Base-by-base conservation (phyloP, 2,329 filamentous ascomycete genomes). In the Ceratocystis alfenasii region DNA sequence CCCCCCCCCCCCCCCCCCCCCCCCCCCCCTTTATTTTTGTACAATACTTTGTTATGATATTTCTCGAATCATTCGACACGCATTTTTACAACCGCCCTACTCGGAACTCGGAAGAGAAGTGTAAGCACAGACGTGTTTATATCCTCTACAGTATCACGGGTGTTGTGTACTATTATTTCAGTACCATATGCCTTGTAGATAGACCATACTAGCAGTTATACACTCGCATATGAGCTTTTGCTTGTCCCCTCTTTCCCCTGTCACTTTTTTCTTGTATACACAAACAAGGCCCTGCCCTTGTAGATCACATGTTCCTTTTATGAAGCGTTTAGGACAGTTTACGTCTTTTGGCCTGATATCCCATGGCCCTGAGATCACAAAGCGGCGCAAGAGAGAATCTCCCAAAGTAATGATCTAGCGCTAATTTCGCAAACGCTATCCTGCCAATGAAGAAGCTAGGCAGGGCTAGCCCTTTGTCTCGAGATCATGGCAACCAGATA, bases 281-380 rank as follows among this genome's bases (percentile, higher is more conserved):
- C 8, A 12, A 53, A 28, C 22, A 53, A 50, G 17, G n/a, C 3
- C n/a, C 6, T 4, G 20, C 22, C 48, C 15, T 30, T 59, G 33
- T 36, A 15, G 17, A 36, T 59, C 5, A 8, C 12, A n/a, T 36
- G 30, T 59, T 36, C 28, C 55, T 63, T 59, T 25, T 44, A 59
- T 50, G 53, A 63, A 57, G 63, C 65, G 57, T 36, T 60, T 77
- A 79, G 81, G 83, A 65, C 84, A 84, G 80, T 80, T 84, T 85
- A 85, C 83, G 76, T 83, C 81, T 83, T 76, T 73, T 73, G 81
- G 79, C 78, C 76, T 69, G 68, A 72, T 63, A 53, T 70, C 62
- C 74, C 69, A 80, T 84, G 81, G 79, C 80, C 78, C 73, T 71
- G 75, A 82, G 82, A 83, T 76, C 83, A 85, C 83, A 77, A 76